Conservation (phyloP, 495 filamentous ascomycete genomes). For the Usnea hakonensis region DNA sequence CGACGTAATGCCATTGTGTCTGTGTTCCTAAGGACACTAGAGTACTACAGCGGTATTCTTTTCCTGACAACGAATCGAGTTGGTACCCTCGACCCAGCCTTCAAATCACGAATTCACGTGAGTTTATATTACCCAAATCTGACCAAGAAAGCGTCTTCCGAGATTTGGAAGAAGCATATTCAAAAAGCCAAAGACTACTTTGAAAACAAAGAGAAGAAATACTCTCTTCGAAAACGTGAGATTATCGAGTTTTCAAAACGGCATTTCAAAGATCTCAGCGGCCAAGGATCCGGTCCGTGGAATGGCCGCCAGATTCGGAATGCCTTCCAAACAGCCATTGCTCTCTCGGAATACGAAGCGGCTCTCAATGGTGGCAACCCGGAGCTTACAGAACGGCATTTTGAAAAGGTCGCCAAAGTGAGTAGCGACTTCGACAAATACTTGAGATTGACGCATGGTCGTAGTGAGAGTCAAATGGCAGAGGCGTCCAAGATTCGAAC, state of each 20-base stretch:
- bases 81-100: conserved; percentile 40
- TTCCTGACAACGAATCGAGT: conserved; percentile 50
- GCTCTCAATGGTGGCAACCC: too few species aligned
- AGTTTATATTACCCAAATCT: conserved; percentile 11
- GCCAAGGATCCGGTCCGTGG: conserved; percentile 23
- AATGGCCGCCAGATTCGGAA: conserved; percentile 44
- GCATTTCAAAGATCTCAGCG: neutral
- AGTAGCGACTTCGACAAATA: too few species aligned
- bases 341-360: conserved; percentile 31
- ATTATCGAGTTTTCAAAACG: neutral
- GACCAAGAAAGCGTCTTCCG: neutral
- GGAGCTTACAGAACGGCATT: too few species aligned
- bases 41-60: conserved; percentile 50
- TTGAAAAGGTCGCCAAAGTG: too few species aligned
- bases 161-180: conserved; percentile 13
- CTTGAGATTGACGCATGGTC: too few species aligned
- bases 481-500: too few species aligned
- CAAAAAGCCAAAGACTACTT: neutral
- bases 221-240: neutral
- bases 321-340: conserved; percentile 36
- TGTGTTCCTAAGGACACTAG: conserved; percentile 46
- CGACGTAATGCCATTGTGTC: conserved; percentile 23
- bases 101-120: conserved; percentile 44
- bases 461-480: too few species aligned
- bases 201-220: neutral